phyloP scores from a whole-genome alignment of 306 rosid species.

The Cicer chorassanicum region DNA sequence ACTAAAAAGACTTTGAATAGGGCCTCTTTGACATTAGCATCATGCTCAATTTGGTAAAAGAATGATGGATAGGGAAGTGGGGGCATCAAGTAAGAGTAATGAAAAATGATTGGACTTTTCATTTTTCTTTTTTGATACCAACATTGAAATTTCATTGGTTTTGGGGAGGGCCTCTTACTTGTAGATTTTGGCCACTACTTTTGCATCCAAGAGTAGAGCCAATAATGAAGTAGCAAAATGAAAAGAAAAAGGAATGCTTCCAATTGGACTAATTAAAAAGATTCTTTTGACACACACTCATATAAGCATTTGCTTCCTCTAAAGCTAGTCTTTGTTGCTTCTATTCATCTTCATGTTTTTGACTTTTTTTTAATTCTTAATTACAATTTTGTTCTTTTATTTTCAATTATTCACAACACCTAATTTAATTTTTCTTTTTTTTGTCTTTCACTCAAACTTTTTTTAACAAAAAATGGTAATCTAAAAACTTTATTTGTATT shows the following conservation, averaged over 20 bases:
- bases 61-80: slow-evolving; percentile 22
- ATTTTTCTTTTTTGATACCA: slow-evolving; percentile 3
- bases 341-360: slow-evolving; percentile 20
- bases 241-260: slow-evolving; percentile 41
- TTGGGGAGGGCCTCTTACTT: slow-evolving; percentile 14
- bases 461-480: too few species aligned
- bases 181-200: slow-evolving; percentile 50
- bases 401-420: too few species aligned
- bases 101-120: slow-evolving; percentile 35
- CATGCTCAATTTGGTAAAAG: slow-evolving; percentile 24
- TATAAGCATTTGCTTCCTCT: slow-evolving; percentile 24
- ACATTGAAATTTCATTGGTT: slow-evolving; percentile 44
- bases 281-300: slow-evolving; percentile 46
- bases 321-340: slow-evolving; percentile 51
- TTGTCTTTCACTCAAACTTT: too few species aligned
- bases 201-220: slow-evolving; percentile 32
- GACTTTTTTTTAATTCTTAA: too few species aligned
- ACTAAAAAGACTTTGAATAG: neutral
- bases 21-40: neutral
- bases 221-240: slow-evolving; percentile 41
- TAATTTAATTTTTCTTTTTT: too few species aligned
- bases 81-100: slow-evolving; percentile 29
- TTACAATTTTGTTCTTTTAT: too few species aligned
- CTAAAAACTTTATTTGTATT: too few species aligned
- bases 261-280: slow-evolving; percentile 32